Evolutionary conservation across 805 yeast genomes (phyloP), one percentile per base, ranked within the genome.

Genomic region (Blastobotrys attinorum): DNA sequence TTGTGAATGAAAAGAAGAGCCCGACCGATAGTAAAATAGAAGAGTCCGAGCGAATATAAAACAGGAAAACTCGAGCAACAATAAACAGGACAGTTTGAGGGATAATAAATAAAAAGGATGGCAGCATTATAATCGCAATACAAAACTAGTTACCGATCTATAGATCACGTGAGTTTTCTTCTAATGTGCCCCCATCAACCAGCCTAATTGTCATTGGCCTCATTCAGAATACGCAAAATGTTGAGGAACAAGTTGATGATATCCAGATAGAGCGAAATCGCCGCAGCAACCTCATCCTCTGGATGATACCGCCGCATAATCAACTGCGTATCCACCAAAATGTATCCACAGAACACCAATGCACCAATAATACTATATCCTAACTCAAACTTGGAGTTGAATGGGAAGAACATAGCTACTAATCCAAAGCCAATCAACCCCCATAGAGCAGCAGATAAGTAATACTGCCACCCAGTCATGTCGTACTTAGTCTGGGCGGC

Each of bases 251-350:
- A 70, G 64, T 87, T 87, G 63, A 88, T 69, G 38, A 86, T 75
- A 60, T 87, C 96, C 69, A 87, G 71, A 61, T 88, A 87, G 49
- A 88, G 71, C 52, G 76, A 66, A 58, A 88, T 77, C 13, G 90
- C 77, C 41, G 94, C 90, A 32, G 77, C 73, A n/a, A 87, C 73
- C 56, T 85, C 95, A 53, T 88, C 95, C 53, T 87, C 96, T 35
- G 87, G 79, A 55, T 80, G 81, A 53, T 71, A 77, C 45, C 76
- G 78, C 57, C 81, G 78, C 77, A 87, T 73, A 44, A 87, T 76
- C 53, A 77, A 60, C 62, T 87, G 95, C 17, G 95, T 87, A 61
- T 87, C 96, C 37, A 85, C 76, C 40, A 87, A 63, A 46, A 88
- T 72, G 58, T 81, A 86, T 3, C 78, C 75, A 11, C 81, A 69